These are phyloP conservation scores for Trypanosoma conorhini DNA, from an alignment of 208 protist species.

Conservation along the genomic window DNA sequence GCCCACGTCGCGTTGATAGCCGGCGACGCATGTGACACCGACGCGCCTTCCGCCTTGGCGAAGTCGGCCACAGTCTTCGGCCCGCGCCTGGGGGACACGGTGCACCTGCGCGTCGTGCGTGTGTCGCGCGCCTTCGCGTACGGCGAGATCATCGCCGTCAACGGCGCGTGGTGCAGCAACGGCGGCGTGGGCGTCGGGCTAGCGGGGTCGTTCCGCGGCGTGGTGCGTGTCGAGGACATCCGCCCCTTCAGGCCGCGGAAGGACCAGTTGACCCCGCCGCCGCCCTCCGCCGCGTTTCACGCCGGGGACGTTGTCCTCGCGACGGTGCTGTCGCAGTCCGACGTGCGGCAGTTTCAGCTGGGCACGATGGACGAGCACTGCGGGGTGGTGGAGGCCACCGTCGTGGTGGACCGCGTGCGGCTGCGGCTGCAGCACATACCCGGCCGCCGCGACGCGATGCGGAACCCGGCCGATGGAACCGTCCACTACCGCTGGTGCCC, in stretches of 20 bases:
- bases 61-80: slow-evolving; percentile 35
- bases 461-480: slow-evolving; percentile 31
- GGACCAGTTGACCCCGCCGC: slow-evolving; percentile 52
- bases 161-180: slow-evolving; percentile 63
- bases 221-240: slow-evolving; percentile 75
- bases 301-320: slow-evolving; percentile 69
- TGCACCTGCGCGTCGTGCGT: slow-evolving; percentile 65
- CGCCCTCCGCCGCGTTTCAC: slow-evolving; percentile 51
- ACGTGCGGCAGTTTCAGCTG: slow-evolving; percentile 78
- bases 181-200: slow-evolving; percentile 7
- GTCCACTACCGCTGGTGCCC: slow-evolving; percentile 71
- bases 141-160: slow-evolving; percentile 76
- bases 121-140: slow-evolving; percentile 53
- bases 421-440: slow-evolving; percentile 53
- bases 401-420: slow-evolving; percentile 6
- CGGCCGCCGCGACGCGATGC: slow-evolving; percentile 59
- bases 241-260: slow-evolving; percentile 58
- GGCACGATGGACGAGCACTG: slow-evolving; percentile 53
- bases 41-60: slow-evolving; percentile 3
- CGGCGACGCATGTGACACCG: neutral
- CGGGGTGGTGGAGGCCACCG: slow-evolving; percentile 58
- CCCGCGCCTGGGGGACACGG: slow-evolving; percentile 53
- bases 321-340: slow-evolving; percentile 79
- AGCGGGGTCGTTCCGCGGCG: slow-evolving; percentile 49
- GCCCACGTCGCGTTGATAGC: neutral